Evolutionary conservation across 768 basidiomycete species (phyloP), one percentile per base, ranked within the genome.

Genomic region (Termitomyces sp.): DNA sequence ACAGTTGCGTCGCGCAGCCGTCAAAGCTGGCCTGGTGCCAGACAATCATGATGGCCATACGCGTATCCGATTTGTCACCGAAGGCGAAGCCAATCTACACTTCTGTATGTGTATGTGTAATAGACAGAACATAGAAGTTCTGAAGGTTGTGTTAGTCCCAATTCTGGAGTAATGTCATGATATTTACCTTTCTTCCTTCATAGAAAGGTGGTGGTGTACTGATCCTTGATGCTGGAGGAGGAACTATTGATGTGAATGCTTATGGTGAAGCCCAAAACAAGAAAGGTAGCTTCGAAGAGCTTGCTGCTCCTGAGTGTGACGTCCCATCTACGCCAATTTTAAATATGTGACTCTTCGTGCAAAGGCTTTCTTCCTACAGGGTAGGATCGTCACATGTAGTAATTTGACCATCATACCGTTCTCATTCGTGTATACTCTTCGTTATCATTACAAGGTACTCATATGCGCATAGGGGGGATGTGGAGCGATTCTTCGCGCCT

Each of bases 21-120:
- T 48, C 13, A 32, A 22, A 22, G 47, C 31, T 32, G 47, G 31
- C 16, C 47, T 48, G 32, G 31, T 48, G 13, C 31, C 47, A 7
- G 31, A 48, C 7, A 32, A 32, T 20, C n/a, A 31, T 2, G 46
- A 47, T 1, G 75, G 72, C 0, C 74, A 72, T n/a, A 64, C 67
- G 2, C 75, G 78, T 0, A 62, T 84, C 3, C 76, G 73, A 6
- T 76, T 84, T 51, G 74, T 83, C 18, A 84, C 81, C 0, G 82
- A 84, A 61, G 83, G 82, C 0, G 83, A 84, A 58, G 83, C 83
- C 0, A 79, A 78, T 61, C 60, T 83, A 9, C 77, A 84, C 56
- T 83, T 72, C 61, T 83, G 81, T 56, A 67, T 82, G 18, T 83
- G 81, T 56, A 67, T 82, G 18, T 61, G 41, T 6, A 76, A 71